Evolutionary conservation across 2,329 filamentous ascomycete species (phyloP), one percentile per base, ranked within the genome.

Genomic region (Ophiostoma sp.): DNA sequence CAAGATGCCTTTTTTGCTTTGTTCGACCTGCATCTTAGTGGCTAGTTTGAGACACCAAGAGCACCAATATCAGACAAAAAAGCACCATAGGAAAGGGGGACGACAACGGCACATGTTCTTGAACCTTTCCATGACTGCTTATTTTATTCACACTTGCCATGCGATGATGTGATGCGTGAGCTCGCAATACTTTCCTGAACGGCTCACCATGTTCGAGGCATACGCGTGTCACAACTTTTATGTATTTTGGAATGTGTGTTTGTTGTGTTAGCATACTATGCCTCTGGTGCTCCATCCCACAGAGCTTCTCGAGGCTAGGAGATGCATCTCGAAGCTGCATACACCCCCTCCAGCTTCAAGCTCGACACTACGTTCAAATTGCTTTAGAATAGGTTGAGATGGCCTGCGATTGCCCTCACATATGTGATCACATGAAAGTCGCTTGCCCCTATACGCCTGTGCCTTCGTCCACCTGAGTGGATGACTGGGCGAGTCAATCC

Each of bases 31-130:
- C 49, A 55, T 27, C 49, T 9, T 27, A 55, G 47, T 55, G 18
- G 49, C n/a, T 55, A 55, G 49, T 27, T 55, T 55, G 18, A 55
- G 49, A 55, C 18, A 55, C 12, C 18, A 55, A 55, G 49, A 55
- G 49, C 49, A 55, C 8, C 49, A 27, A 27, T 27, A 27, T 27
- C 27, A 27, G 27, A 27, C 27, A 27, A 27, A 27, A 27, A 27
- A 27, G 27, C 27, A 27, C 27, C 27, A 27, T 27, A 27, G 27
- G 27, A 27, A 27, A 27, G 27, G 27, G 27, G 27, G 27, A 27
- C 27, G 27, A 27, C 27, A 55, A 27, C n/a, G 49, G 49, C n/a
- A 55, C 49, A 55, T 36, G 49, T 11, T 4, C n/a, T 9, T 27
- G n/a, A 8, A 27, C 49, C 27, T 27, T 27, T 55, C 8, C 49